These are phyloP conservation scores for Acmispon strigosus DNA, from an alignment of 306 rosid genomes.

Conservation along the genomic window DNA sequence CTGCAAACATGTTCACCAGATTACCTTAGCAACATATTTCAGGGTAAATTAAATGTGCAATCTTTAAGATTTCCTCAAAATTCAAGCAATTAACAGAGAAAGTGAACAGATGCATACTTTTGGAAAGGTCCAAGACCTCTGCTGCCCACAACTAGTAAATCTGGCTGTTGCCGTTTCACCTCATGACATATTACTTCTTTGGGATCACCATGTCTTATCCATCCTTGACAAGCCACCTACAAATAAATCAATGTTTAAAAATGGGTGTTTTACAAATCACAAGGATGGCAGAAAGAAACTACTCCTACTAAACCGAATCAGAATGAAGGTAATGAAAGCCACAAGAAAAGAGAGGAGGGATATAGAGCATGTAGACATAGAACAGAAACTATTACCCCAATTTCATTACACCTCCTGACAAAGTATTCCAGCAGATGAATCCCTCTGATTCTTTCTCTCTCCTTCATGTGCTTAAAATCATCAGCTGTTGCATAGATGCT, in stretches of 20 bases:
- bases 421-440: conserved; percentile 74
- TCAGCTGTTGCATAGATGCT: conserved; percentile 82
- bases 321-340: background rate
- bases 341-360: background rate
- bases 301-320: background rate
- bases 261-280: background rate
- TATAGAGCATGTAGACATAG: background rate
- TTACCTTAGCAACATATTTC: conserved; percentile 2
- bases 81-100: background rate
- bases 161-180: conserved; percentile 63
- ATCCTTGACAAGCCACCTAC: conserved; percentile 76
- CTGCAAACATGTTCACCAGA: conserved; percentile 27
- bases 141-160: conserved; percentile 82
- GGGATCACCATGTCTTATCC: conserved; percentile 80
- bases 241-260: background rate
- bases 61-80: background rate
- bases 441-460: conserved; percentile 53
- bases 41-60: background rate
- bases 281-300: background rate
- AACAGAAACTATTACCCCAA: conserved; percentile 60
- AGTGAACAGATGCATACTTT: conserved; percentile 36
- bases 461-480: conserved; percentile 57
- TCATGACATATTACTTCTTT: conserved; percentile 79
- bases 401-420: conserved; percentile 72
- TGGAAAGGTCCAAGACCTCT: conserved; percentile 98